Base-by-base conservation (phyloP, 352 stramenopile genomes). In the Phytophthora chlamydospora region DNA sequence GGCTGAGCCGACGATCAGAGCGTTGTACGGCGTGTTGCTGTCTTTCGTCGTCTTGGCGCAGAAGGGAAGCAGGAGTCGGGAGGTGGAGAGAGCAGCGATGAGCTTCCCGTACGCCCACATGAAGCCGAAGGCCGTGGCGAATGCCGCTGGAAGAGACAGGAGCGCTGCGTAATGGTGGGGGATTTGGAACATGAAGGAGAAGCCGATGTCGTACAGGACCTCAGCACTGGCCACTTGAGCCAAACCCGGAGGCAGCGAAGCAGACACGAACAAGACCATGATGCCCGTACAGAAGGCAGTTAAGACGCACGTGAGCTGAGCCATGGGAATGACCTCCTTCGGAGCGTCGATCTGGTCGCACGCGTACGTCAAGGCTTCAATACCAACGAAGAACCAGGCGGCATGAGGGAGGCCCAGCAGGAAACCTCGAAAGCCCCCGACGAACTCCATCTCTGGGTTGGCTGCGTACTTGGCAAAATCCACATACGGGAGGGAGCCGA, bases 21-120 rank as follows among this genome's bases (percentile, higher is more conserved):
- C 59, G 11, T 46, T 34, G 19, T 59, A 61, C 8, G 66, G 50
- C 4, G 54, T 65, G 4, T 53, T 58, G 14, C 14, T 62, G 0
- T 27, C 16, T 27, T 39, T n/a, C 0, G 63, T 62, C 17, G 47
- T 73, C 6, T 29, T 54, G 13, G 43, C 13, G 43, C 74, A 41
- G 5, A 63, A 54, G 0, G 49, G 36, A 0, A 71, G 68, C 4
- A 80, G 33, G 2, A 80, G 36, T 6, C 49, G 32, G 2, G 71
- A 83, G 14, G 33, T 56, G 4, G 71, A 68, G 56, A 83, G 76
- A 2, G 68, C 52, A 8, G 46, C 41, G 29, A 83, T 69, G 24
- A 83, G 66, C 21, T 76, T 83, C 4, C 67, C 70, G 45, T 79
- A 80, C 24, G 49, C 65, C 51, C 73, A 79, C 35, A 83, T 76